Conservation (phyloP, 1,139 yeast species). For the Suhomyces taliae region DNA sequence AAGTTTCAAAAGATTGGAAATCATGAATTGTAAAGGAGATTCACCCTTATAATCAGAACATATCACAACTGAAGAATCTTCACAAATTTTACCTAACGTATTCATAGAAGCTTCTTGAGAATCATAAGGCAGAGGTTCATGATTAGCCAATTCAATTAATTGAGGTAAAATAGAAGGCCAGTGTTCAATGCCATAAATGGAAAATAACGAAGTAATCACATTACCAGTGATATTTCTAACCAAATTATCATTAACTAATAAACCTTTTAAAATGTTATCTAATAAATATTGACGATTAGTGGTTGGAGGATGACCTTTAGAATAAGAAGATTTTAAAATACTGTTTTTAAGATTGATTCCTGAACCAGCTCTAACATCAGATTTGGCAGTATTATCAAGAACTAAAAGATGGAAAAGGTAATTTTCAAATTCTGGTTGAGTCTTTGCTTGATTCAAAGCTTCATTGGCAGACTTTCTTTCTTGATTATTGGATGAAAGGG, state of each 20-base stretch:
- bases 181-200: conserved; percentile 63
- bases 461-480: conserved; percentile 63
- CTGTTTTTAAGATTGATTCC: conserved; percentile 83
- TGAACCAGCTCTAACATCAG: conserved; percentile 81
- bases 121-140: conserved; percentile 25
- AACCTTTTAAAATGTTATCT: conserved; percentile 65
- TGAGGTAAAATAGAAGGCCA: conserved; percentile 80
- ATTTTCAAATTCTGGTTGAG: conserved; percentile 74
- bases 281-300: conserved; percentile 54
- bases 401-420: conserved; percentile 73
- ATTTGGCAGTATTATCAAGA: conserved; percentile 42
- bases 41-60: conserved; percentile 79
- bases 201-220: conserved; percentile 79
- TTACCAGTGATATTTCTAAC: conserved; percentile 89
- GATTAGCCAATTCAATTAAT: conserved; percentile 55
- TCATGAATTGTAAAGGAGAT: conserved; percentile 66
- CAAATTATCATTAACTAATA: conserved; percentile 56
- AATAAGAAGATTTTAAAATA: conserved; percentile 38
- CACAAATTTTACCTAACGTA: conserved; percentile 60
- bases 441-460: conserved; percentile 66
- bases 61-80: conserved; percentile 29
- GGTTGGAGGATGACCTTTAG: conserved; percentile 16
- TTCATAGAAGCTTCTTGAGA: conserved; percentile 70
- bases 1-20: conserved; percentile 62
- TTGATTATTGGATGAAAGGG: conserved; percentile 57